A percentile compares a stretch with the other conserved stretches of the same genome.
These are phyloP conservation scores for Chrysochromulina parva DNA, from an alignment of 78 protist genomes.

Conservation along the genomic window DNA sequence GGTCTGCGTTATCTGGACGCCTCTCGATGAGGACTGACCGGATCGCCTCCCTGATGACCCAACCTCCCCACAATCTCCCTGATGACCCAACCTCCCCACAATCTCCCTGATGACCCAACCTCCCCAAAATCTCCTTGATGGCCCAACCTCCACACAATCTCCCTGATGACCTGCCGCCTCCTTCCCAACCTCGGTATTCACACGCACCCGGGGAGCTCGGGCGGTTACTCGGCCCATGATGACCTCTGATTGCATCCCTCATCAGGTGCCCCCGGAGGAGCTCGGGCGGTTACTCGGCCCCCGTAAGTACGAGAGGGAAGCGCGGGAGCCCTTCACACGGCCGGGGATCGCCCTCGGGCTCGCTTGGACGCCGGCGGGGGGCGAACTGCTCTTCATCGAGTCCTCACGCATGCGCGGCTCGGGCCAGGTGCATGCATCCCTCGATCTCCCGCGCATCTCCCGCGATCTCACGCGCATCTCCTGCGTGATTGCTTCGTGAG, in stretches of 20 bases:
- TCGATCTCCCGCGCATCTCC: too few species aligned
- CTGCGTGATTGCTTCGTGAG: too few species aligned
- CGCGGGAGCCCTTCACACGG: neutral
- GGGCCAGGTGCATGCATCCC: neutral
- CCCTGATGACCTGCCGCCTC: neutral
- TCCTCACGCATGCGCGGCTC: neutral
- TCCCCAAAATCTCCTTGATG: too few species aligned
- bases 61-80: too few species aligned
- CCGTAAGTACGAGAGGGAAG: neutral
- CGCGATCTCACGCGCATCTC: too few species aligned
- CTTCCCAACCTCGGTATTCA: neutral
- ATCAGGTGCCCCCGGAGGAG: neutral
- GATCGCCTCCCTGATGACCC: too few species aligned
- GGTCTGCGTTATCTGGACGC: too few species aligned
- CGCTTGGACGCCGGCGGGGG: slow-evolving; percentile 86
- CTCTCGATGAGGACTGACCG: too few species aligned
- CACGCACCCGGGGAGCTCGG: neutral
- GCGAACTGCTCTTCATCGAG: slow-evolving; percentile 74
- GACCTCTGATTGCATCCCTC: neutral
- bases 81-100: too few species aligned
- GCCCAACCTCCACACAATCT: too few species aligned
- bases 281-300: neutral
- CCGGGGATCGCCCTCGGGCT: slow-evolving; percentile 84
- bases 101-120: too few species aligned
- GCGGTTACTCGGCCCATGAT: neutral